A percentile compares a stretch with the other conserved stretches of the same genome.
Conservation (phyloP, 345 rosid species). For the Murraya paniculata region DNA sequence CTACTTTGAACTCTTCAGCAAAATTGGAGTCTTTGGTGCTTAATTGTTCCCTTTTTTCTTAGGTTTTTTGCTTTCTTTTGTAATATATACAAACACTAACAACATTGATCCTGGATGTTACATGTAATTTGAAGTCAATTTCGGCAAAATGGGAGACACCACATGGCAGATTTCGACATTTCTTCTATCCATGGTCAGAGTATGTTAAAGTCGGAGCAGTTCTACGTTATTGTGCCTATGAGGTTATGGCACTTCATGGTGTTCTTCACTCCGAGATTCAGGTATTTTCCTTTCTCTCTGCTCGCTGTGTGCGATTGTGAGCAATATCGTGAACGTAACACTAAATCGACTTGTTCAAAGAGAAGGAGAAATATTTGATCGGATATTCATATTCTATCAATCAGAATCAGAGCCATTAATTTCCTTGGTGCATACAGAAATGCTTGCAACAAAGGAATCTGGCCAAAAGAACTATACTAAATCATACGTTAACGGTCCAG, state of each 20-base stretch:
- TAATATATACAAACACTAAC: background rate
- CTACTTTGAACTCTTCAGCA: conserved; percentile 46
- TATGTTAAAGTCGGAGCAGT: conserved; percentile 69
- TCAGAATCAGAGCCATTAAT: conserved; percentile 24
- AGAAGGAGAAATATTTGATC: background rate
- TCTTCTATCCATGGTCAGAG: conserved; percentile 68
- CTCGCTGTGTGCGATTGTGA: background rate
- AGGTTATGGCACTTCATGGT: conserved; percentile 76
- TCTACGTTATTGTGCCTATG: conserved; percentile 55
- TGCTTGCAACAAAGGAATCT: conserved; percentile 16
- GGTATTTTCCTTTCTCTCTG: conserved; percentile 25
- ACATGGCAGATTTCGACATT: conserved; percentile 59
- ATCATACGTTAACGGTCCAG: background rate
- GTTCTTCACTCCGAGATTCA: conserved; percentile 71
- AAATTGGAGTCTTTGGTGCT: conserved; percentile 55
- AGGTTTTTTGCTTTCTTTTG: background rate
- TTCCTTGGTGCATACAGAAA: conserved; percentile 6
- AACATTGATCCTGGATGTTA: conserved; percentile 4
- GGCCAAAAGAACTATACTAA: background rate
- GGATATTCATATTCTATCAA: conserved; percentile 30
- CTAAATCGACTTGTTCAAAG: background rate
- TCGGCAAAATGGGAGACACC: conserved; percentile 79
- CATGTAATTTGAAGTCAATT: conserved; percentile 31
- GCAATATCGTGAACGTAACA: background rate
- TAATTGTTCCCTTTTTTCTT: background rate